Evolutionary conservation across 78 protist genomes (phyloP), one percentile per base, ranked within the genome.

Genomic region (Creolimax fragrantissima): DNA sequence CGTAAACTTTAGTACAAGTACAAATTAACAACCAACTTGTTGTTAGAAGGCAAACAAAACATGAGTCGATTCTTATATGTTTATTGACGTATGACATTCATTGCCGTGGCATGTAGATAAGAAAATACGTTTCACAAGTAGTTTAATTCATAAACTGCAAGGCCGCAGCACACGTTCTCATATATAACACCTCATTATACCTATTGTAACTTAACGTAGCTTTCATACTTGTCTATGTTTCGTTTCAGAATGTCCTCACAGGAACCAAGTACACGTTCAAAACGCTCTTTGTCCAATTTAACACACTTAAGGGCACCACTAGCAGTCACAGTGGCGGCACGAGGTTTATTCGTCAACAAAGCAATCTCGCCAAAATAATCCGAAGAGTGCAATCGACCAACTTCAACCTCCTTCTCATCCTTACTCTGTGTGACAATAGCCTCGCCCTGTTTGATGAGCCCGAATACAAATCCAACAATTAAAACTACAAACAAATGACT

Each of bases 321-420:
- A 5, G 97, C 95, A 0, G 93, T 91, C 32, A 97, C 95, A 39
- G 98, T 93, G 44, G 98, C 98, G 3, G 95, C 96, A 37, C 98
- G 93, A 3, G 96, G 97, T 44, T 89, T 39, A 83, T 95, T 92
- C 5, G 85, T 92, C 2, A 96, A 39, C 35, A 97, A 93, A 7
- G 98, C 97, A 45, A 96, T 44, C 88, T 97, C 98, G 74, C 98
- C 96, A 41, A 96, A 96, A 85, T 96, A 96, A 92, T 95, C 95
- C 43, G 95, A 85, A 3, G 81, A 32, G 45, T 66, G 85, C 24
- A 96, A 92, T 3, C 93, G 84, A 35, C 94, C 74, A 6, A 96
- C 95, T n/a, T 90, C 95, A 35, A 43, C 41, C 2, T 67, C 36
- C 47, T 6, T 43, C 44, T 7, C 92, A 17, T 41, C 37, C 89